Percentiles rank a stretch among this genome's conserved stretches.
Evolutionary conservation across 345 rosid genomes (phyloP).

Genomic region (Lepidium aucheri): DNA sequence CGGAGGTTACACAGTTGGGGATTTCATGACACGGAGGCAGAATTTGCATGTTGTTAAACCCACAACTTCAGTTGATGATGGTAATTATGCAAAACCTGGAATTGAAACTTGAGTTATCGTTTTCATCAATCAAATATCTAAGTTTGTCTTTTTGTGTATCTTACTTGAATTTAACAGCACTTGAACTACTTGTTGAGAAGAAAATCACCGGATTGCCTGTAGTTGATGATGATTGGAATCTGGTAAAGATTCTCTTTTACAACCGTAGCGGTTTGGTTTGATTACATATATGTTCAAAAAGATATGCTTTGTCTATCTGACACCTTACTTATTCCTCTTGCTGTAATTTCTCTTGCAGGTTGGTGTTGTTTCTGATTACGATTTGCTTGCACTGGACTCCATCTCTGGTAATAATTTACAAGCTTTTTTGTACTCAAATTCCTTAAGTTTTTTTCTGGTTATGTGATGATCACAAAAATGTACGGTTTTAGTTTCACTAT

Average conservation of each 20-base stretch:
- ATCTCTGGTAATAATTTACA: conserved; percentile 57
- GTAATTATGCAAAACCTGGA: conserved; percentile 23
- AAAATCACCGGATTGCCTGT: conserved; percentile 92
- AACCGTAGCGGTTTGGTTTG: neutral
- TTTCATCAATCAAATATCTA: neutral
- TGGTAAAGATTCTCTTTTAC: conserved; percentile 39
- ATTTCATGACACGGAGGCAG: conserved; percentile 77
- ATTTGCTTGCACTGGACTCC: conserved; percentile 73
- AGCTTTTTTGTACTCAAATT: neutral
- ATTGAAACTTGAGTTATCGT: no score
- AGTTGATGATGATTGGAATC: conserved; percentile 75
- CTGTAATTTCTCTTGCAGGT: conserved; percentile 44
- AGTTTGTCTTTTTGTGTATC: neutral
- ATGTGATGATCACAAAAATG: neutral
- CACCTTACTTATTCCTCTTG: neutral
- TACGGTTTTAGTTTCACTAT: neutral
- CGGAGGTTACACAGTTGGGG: conserved; percentile 72
- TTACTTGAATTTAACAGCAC: conserved; percentile 38
- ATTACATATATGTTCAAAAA: neutral
- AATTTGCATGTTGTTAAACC: conserved; percentile 62
- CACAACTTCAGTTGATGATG: conserved; percentile 78
- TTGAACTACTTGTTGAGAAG: conserved; percentile 72
- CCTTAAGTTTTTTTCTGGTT: neutral
- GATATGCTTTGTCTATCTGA: neutral
- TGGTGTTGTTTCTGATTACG: conserved; percentile 98